These are phyloP conservation scores for Candida arabinofermentans DNA, from an alignment of 805 yeast genomes.

Conservation along the genomic window DNA sequence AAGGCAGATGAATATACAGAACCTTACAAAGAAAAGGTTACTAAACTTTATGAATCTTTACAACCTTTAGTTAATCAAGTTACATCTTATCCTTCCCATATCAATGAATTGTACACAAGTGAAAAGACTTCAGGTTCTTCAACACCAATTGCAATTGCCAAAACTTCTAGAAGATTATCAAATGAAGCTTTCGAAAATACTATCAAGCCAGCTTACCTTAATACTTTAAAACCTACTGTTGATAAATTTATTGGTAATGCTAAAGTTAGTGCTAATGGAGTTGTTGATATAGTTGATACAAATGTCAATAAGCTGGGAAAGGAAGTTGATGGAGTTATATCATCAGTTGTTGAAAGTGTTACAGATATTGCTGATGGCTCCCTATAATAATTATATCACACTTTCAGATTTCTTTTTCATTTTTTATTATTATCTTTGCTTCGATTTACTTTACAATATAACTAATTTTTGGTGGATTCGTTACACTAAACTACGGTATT, in stretches of 20 bases:
- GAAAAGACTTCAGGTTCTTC: conserved; percentile 28
- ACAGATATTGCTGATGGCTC: conserved; percentile 5
- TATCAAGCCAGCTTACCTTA: conserved; percentile 29
- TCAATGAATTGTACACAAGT: conserved; percentile 26
- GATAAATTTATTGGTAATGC: conserved; percentile 23
- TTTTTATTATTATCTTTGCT: background rate
- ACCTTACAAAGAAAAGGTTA: background rate
- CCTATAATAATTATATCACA: background rate
- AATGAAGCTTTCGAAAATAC: conserved; percentile 30
- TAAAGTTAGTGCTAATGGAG: conserved; percentile 18
- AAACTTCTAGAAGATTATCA: conserved; percentile 35
- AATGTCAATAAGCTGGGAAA: conserved; percentile 8
- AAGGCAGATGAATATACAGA: background rate
- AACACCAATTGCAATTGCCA: conserved; percentile 32
- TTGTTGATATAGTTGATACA: conserved; percentile 19
- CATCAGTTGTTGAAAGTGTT: conserved; percentile 4
- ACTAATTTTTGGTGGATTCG: too few species aligned
- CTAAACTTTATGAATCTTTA: background rate
- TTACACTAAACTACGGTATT: too few species aligned
- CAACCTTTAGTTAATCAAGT: conserved; percentile 26
- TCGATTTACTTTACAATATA: too few species aligned
- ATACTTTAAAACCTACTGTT: conserved; percentile 24
- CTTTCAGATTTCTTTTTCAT: background rate
- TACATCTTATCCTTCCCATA: conserved; percentile 28
- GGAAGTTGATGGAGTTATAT: conserved; percentile 6